A percentile compares a stretch with the other conserved stretches of the same genome.
Evolutionary conservation across 352 stramenopile species (phyloP).

Genomic region (Ochromonadaceae sp.): DNA sequence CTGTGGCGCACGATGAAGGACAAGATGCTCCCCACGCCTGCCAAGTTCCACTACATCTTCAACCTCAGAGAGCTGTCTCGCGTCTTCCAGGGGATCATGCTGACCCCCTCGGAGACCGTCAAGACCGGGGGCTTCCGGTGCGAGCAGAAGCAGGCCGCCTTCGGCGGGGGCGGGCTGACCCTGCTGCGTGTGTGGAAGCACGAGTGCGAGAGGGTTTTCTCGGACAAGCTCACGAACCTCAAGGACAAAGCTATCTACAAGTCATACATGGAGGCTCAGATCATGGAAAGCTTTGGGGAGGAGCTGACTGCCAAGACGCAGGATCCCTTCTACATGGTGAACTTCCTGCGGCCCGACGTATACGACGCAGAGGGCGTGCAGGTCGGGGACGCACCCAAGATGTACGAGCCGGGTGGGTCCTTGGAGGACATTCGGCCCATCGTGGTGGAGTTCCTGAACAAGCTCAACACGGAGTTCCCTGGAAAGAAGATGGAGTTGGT

Average conservation of each 20-base stretch:
- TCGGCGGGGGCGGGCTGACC: conserved; percentile 32
- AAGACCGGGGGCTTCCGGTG: conserved; percentile 54
- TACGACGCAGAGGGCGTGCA: conserved; percentile 87
- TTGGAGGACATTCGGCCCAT: conserved; percentile 68
- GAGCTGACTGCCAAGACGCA: conserved; percentile 42
- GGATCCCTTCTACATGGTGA: conserved; percentile 77
- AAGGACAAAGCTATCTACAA: conserved; percentile 89
- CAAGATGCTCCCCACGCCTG: conserved; percentile 87
- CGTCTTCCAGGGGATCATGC: conserved; percentile 89
- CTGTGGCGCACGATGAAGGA: conserved; percentile 92
- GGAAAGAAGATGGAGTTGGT: conserved; percentile 90
- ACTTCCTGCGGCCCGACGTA: conserved; percentile 88
- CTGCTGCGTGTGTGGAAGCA: conserved; percentile 91
- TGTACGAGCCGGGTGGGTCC: conserved; percentile 87
- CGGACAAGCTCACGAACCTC: conserved; percentile 88
- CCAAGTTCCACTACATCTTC: conserved; percentile 98
- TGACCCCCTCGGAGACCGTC: conserved; percentile 86
- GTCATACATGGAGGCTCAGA: conserved; percentile 70
- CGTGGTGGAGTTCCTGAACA: conserved; percentile 82
- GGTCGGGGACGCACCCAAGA: conserved; percentile 79
- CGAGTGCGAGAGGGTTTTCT: conserved; percentile 90
- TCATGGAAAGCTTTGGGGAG: conserved; percentile 70
- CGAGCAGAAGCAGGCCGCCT: conserved; percentile 41
- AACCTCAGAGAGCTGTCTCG: conserved; percentile 95
- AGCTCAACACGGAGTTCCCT: conserved; percentile 92